Percentiles rank a stretch among this genome's conserved stretches.
Evolutionary conservation across 805 yeast species (phyloP).

Genomic region (Middelhovenomyces tepae): DNA sequence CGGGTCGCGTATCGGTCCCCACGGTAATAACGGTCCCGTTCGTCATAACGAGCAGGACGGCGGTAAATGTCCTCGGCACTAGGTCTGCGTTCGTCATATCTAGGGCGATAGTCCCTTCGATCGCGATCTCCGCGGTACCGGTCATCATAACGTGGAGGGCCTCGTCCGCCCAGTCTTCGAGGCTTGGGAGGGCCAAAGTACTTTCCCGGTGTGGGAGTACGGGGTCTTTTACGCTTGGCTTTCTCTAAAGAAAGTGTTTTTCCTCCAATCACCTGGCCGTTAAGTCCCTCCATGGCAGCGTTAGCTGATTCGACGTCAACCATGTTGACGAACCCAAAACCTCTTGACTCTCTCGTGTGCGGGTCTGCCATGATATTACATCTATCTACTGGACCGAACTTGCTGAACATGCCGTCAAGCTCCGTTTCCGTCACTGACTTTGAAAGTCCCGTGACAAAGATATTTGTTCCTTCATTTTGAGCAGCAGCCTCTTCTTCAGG

Average conservation of each 20-base stretch:
- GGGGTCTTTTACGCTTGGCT: constrained; percentile 33
- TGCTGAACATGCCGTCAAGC: constrained; percentile 22
- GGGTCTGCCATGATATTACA: constrained; percentile 39
- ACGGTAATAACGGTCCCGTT: constrained; percentile 17
- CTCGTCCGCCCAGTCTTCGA: constrained; percentile 12
- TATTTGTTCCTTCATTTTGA: constrained; percentile 27
- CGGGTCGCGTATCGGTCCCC: constrained; percentile 18
- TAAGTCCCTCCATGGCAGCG: constrained; percentile 37
- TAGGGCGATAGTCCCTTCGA: constrained; percentile 7
- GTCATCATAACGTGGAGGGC: constrained; percentile 15
- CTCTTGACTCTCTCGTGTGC: constrained; percentile 36
- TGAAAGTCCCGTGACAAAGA: constrained; percentile 29
- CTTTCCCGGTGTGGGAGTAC: constrained; percentile 31
- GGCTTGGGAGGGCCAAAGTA: constrained; percentile 28
- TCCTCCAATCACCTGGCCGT: constrained; percentile 34
- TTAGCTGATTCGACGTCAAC: constrained; percentile 35
- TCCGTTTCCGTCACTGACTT: constrained; percentile 21
- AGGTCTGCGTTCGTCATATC: constrained; percentile 17
- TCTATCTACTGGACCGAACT: constrained; percentile 23
- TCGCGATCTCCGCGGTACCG: constrained; percentile 7
- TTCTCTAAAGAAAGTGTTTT: constrained; percentile 37
- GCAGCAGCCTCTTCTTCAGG: constrained; percentile 22
- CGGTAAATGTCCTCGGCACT: constrained; percentile 14
- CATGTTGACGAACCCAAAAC: constrained; percentile 45
- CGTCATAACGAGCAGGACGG: constrained; percentile 19